Conservation (phyloP, 768 basidiomycete species). For the Dendrothele bispora region DNA sequence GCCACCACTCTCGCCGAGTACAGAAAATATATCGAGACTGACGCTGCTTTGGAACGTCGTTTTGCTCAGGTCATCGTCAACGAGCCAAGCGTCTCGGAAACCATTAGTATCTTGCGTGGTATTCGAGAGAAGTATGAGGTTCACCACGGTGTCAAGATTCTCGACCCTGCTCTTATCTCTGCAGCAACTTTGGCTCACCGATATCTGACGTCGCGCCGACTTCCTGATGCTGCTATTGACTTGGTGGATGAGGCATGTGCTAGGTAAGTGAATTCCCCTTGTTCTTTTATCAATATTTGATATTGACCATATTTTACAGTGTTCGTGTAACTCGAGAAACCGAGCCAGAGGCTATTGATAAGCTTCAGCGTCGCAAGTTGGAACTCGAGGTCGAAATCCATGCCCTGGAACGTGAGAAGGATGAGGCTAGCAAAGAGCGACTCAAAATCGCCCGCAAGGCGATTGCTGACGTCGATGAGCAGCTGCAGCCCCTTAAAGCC, state of each 20-base stretch:
- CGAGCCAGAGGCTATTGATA: constrained; percentile 90
- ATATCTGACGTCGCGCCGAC: constrained; percentile 78
- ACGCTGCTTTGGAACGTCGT: constrained; percentile 86
- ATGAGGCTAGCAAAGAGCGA: constrained; percentile 83
- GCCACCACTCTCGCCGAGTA: constrained; percentile 94
- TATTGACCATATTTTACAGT: constrained; percentile 35
- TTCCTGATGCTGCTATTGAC: constrained; percentile 89
- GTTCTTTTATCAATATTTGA: neutral
- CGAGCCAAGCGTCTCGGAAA: constrained; percentile 85
- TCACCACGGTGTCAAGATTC: constrained; percentile 86
- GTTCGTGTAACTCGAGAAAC: constrained; percentile 94
- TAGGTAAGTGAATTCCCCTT: constrained; percentile 45
- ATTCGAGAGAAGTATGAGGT: constrained; percentile 89
- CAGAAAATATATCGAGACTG: constrained; percentile 90
- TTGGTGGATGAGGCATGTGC: constrained; percentile 91
- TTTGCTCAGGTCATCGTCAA: constrained; percentile 94
- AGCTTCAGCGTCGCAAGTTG: constrained; percentile 82
- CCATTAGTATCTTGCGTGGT: constrained; percentile 91
- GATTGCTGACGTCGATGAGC: constrained; percentile 81
- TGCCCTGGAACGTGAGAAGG: constrained; percentile 91
- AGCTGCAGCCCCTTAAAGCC: constrained; percentile 78
- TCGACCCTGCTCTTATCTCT: constrained; percentile 83
- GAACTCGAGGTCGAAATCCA: constrained; percentile 95
- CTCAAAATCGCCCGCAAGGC: constrained; percentile 71
- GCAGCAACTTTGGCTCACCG: constrained; percentile 93